Percentiles rank a stretch among this genome's conserved stretches.
Conservation (phyloP, 306 rosid genomes). For the Fragaria vesca region DNA sequence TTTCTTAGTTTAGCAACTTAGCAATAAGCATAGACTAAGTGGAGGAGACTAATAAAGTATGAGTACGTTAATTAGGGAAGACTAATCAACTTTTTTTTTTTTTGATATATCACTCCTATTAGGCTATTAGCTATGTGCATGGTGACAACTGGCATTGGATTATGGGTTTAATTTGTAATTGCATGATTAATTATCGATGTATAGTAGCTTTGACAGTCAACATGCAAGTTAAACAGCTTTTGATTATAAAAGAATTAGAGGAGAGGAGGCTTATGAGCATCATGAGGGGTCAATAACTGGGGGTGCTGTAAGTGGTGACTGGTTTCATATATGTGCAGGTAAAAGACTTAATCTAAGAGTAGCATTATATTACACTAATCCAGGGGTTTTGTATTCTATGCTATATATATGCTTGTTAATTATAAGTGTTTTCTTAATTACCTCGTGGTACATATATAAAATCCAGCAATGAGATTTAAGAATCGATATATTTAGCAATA, state of each 20-base stretch:
- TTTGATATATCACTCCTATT: too few relatives aligned
- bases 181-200: background rate
- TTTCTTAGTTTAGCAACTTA: background rate
- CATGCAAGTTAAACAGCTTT: background rate
- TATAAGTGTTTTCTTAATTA: background rate
- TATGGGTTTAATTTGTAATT: background rate
- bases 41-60: background rate
- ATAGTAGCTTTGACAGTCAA: background rate
- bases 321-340: background rate
- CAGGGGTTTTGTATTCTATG: background rate
- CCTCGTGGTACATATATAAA: background rate
- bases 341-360: background rate
- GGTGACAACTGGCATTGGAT: background rate
- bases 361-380: background rate
- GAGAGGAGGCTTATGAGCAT: background rate
- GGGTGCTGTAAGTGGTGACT: background rate
- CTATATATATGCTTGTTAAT: too few relatives aligned
- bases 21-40: background rate
- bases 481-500: too few relatives aligned
- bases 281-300: background rate
- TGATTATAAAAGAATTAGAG: background rate
- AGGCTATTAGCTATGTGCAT: background rate
- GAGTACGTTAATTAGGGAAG: background rate
- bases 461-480: too few relatives aligned
- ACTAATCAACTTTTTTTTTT: background rate